These are phyloP conservation scores for Nitzschia sp. DNA, from an alignment of 108 stramenopile species.

Conservation along the genomic window DNA sequence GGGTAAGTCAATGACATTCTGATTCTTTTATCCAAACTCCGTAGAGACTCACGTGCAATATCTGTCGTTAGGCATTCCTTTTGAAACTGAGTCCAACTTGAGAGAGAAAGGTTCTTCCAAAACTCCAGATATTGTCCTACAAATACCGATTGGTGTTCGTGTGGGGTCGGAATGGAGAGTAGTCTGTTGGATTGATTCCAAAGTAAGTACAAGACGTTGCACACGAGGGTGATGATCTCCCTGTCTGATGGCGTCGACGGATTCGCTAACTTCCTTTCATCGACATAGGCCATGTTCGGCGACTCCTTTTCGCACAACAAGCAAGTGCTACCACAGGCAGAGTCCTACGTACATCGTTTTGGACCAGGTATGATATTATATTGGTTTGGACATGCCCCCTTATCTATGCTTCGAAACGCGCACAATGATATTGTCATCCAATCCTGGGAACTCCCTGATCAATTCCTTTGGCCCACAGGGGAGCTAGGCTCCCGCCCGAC, in stretches of 20 bases:
- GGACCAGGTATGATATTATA: constrained; percentile 80
- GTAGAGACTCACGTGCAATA: background rate
- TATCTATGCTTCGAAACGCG: constrained; percentile 57
- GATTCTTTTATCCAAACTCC: background rate
- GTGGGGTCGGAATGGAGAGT: constrained; percentile 66
- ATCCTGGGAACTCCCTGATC: constrained; percentile 58
- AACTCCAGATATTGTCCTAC: constrained; percentile 78
- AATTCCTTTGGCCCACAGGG: constrained; percentile 71
- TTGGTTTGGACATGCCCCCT: constrained; percentile 88
- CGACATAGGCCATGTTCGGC: constrained; percentile 66
- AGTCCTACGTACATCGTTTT: constrained; percentile 80
- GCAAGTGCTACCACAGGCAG: constrained; percentile 75
- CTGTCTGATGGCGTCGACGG: background rate
- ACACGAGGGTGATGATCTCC: background rate
- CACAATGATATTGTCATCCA: constrained; percentile 64
- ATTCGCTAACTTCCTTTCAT: constrained; percentile 3
- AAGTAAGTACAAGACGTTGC: constrained; percentile 39
- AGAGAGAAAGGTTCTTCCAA: constrained; percentile 64
- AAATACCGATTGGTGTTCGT: constrained; percentile 28
- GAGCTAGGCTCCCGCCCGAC: constrained; percentile 33
- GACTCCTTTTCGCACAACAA: constrained; percentile 69
- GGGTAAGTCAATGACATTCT: constrained; percentile 35
- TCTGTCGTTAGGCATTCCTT: constrained; percentile 56
- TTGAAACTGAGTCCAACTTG: constrained; percentile 77
- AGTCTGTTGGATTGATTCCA: constrained; percentile 87